Evolutionary conservation across 306 rosid species (phyloP).

Genomic region (Pyrus bretschneideri): DNA sequence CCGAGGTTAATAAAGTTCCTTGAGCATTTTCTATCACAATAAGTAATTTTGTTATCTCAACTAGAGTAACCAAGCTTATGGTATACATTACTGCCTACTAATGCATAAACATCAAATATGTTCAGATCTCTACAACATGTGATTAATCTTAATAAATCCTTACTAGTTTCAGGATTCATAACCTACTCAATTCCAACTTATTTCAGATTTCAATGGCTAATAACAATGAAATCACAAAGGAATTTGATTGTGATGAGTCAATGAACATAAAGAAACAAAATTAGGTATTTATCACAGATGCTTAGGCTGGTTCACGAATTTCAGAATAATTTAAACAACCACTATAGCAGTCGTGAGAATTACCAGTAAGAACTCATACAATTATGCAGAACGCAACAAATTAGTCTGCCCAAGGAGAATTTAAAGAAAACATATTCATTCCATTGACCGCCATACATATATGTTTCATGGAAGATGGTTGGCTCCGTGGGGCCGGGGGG

Average conservation of each 20-base stretch:
- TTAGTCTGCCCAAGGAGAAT: background rate
- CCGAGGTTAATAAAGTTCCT: conserved; percentile 5
- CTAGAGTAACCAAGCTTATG: background rate
- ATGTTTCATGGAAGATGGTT: background rate
- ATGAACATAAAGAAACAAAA: background rate
- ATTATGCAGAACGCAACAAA: background rate
- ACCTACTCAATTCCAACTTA: background rate
- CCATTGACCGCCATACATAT: background rate
- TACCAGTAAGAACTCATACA: background rate
- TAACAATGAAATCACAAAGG: background rate
- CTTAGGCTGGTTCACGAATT: background rate
- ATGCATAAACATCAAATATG: background rate
- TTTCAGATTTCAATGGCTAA: background rate
- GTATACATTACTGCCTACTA: background rate
- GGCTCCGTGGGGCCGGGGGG: too few relatives aligned
- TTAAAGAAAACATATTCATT: background rate
- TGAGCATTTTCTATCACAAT: background rate
- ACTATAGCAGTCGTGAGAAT: too few relatives aligned
- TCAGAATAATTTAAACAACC: background rate
- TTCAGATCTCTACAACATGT: background rate
- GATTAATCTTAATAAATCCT: background rate
- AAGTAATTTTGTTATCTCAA: background rate
- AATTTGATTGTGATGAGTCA: background rate
- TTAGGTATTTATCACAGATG: background rate
- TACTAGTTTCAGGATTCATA: background rate